Evolutionary conservation across 495 filamentous ascomycete genomes (phyloP), one percentile per base, ranked within the genome.

Genomic region (Lasiosphaeria ovina): DNA sequence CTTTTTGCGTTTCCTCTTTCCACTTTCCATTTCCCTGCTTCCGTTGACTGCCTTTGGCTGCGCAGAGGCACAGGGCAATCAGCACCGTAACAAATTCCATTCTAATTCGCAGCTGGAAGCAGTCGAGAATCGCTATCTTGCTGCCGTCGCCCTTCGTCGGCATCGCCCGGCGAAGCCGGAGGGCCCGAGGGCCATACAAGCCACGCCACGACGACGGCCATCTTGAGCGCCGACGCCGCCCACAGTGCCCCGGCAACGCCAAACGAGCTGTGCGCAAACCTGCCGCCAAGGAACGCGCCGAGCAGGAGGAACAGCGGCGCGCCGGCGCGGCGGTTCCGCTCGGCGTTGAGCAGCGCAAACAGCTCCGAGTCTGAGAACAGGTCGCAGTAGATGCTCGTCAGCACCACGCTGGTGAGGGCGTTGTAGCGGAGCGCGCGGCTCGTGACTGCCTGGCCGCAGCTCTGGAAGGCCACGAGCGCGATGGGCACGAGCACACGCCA

Each of bases 381-480:
- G 67, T 91, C 88, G 64, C 85, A 87, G 71, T 89, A 89, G 54
- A 86, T 80, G 61, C 85, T 88, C 17, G 88, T 91, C 58, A 90
- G 69, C 33, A 90, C 88, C 10, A 90, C 87, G 66, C 84, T 87
- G 0, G 86, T 87, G 11, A 91, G 67, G 1, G 79, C 79, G 48
- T 80, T 82, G 61, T 83, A 85, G 64, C 81, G 75, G 62, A 91
- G 72, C 9, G 83, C 87, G 4, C 88, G 72, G 69, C 86, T 89
- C 0, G 80, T 79, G n/a, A 90, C 81, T 0, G 86, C 87, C 67
- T 90, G 87, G 3, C 88, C 87, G 59, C 81, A 82, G 69, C 83
- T 83, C 72, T 91, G 88, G 66, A 90, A 89, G 14, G 87, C 84
- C 16, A 91, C 73, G 32, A 89, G 69, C 0, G 81, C 81, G 58